Evolutionary conservation across 2,329 filamentous ascomycete genomes (phyloP).

Genomic region (Aspergillus pseudonomiae): DNA sequence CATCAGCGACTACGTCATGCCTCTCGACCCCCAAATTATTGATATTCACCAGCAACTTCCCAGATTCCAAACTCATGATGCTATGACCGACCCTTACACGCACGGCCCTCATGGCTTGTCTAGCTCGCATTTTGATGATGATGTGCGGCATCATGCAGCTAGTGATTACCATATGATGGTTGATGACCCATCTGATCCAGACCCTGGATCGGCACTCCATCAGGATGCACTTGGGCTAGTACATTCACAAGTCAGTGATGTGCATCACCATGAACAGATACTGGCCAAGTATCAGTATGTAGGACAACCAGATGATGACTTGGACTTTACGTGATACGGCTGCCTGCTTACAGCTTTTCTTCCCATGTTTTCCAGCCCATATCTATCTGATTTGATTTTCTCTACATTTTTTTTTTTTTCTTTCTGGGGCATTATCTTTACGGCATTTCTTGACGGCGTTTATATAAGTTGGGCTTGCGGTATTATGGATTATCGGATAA

Average conservation of each 20-base stretch:
- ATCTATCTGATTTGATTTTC: background rate
- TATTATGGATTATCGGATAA: background rate
- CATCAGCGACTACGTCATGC: slow-evolving; percentile 53
- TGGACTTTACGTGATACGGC: slow-evolving; percentile 24
- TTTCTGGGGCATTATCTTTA: background rate
- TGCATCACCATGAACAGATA: slow-evolving; percentile 43
- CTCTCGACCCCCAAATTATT: slow-evolving; percentile 65
- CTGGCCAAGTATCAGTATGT: slow-evolving; percentile 45
- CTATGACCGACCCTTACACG: slow-evolving; percentile 39
- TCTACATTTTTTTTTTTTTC: no score
- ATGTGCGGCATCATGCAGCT: slow-evolving; percentile 41
- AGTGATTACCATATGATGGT: slow-evolving; percentile 48
- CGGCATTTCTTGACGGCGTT: background rate
- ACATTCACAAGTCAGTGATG: slow-evolving; percentile 41
- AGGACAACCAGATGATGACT: slow-evolving; percentile 38
- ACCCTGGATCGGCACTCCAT: slow-evolving; percentile 34
- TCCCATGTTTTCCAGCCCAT: background rate
- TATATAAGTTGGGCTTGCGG: background rate
- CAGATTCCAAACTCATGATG: slow-evolving; percentile 43
- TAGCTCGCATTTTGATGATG: slow-evolving; percentile 41
- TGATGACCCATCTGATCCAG: slow-evolving; percentile 42
- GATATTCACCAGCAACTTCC: slow-evolving; percentile 51
- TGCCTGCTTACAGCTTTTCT: background rate
- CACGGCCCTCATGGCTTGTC: slow-evolving; percentile 35
- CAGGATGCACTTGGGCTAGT: slow-evolving; percentile 44